A percentile compares a stretch with the other conserved stretches of the same genome.
Conservation (phyloP, 2,329 filamentous ascomycete genomes). For the Zasmidium citrigriseum region DNA sequence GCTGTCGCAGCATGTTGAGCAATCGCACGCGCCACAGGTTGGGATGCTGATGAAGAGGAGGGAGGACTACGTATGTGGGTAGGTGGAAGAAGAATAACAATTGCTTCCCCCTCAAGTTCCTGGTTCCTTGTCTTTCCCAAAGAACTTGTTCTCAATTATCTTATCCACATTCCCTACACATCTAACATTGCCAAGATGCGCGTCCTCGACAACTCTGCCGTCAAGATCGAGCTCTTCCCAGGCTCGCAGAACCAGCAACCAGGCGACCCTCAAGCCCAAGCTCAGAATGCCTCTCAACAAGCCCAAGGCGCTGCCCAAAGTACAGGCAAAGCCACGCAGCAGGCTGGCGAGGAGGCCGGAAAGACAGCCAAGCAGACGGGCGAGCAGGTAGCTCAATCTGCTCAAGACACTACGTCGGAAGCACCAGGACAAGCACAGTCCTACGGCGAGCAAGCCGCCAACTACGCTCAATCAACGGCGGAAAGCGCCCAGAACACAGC, state of each 20-base stretch:
- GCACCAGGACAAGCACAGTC: background rate
- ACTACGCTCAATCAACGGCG: constrained; percentile 1
- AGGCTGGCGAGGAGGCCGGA: background rate
- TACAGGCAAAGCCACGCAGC: background rate
- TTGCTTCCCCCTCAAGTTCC: background rate
- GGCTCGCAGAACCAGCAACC: background rate
- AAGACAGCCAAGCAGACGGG: background rate
- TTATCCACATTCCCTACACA: background rate
- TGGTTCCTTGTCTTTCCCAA: background rate
- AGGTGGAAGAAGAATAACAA: background rate
- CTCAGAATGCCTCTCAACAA: background rate
- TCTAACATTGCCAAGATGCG: background rate
- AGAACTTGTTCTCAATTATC: background rate
- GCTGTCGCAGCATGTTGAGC: background rate
- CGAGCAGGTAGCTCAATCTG: background rate
- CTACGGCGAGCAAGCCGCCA: constrained; percentile 1
- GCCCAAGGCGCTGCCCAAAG: background rate
- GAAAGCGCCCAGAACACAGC: constrained; percentile 1
- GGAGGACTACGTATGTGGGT: background rate
- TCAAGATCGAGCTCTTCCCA: constrained; percentile 2
- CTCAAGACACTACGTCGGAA: background rate
- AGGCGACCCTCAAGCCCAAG: background rate
- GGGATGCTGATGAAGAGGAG: background rate
- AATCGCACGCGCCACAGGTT: background rate
- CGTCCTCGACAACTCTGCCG: background rate